Conservation (phyloP, 306 rosid genomes). For the Fragaria ananassa region DNA sequence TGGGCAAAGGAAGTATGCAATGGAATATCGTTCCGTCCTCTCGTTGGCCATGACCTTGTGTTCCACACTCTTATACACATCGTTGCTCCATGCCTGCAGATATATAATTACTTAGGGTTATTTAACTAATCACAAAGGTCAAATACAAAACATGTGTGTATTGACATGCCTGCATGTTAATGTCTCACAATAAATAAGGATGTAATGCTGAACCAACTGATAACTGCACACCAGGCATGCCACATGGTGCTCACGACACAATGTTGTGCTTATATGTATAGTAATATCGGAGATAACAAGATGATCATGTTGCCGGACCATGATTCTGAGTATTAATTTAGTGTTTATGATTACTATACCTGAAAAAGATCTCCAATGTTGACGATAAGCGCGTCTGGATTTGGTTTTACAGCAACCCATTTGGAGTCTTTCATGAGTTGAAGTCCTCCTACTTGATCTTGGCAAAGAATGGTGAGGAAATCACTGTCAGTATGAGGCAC, state of each 20-base stretch:
- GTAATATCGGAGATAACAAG: slow-evolving; percentile 4
- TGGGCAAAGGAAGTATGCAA: slow-evolving; percentile 86
- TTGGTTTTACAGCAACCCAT: slow-evolving; percentile 89
- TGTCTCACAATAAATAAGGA: slow-evolving; percentile 1
- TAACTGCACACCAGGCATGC: not conserved
- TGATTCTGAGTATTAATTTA: not conserved
- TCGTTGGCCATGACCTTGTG: slow-evolving; percentile 69
- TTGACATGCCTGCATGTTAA: slow-evolving; percentile 8
- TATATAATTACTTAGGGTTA: not conserved
- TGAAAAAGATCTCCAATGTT: slow-evolving; percentile 93
- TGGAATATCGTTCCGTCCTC: slow-evolving; percentile 64
- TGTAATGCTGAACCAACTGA: not conserved
- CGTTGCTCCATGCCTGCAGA: slow-evolving; percentile 86
- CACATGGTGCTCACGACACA: slow-evolving; percentile 2
- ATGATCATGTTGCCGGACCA: slow-evolving; percentile 5
- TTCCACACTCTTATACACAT: slow-evolving; percentile 76
- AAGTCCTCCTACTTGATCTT: slow-evolving; percentile 88
- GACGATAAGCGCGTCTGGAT: slow-evolving; percentile 72
- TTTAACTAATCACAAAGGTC: not conserved
- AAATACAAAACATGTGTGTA: not conserved
- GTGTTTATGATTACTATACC: slow-evolving; percentile 36
- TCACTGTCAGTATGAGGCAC: slow-evolving; percentile 96
- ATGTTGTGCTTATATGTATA: not conserved
- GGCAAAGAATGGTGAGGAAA: slow-evolving; percentile 77
- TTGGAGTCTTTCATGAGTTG: slow-evolving; percentile 86